Evolutionary conservation across 1,284 basidiomycete species (phyloP).

Genomic region (Schizopora paradoxa): DNA sequence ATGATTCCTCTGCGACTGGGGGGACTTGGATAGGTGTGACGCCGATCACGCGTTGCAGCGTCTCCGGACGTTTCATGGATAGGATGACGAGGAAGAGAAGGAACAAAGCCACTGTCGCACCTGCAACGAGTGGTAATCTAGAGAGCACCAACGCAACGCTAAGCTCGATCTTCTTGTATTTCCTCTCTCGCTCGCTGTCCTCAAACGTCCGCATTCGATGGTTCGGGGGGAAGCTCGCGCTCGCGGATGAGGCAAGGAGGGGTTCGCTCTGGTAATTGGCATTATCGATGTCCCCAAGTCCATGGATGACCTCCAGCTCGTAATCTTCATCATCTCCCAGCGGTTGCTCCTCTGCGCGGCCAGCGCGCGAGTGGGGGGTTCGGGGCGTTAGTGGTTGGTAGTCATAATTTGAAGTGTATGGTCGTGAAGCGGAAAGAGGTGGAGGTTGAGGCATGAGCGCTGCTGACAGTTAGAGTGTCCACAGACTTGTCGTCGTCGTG

Average conservation of each 20-base stretch:
- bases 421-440: not conserved
- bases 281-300: not conserved
- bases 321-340: conserved; percentile 30
- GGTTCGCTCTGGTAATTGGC: conserved; percentile 41
- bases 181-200: conserved; percentile 1
- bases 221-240: conserved; percentile 33
- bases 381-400: conserved; percentile 49
- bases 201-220: conserved; percentile 16
- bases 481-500: too few relatives aligned
- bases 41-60: conserved; percentile 42
- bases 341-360: conserved; percentile 47
- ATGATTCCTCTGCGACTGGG: too few relatives aligned
- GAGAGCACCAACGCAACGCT: conserved; percentile 2
- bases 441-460: not conserved
- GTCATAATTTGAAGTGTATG: conserved; percentile 22
- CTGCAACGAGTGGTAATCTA: conserved; percentile 38
- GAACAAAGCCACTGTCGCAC: conserved; percentile 41
- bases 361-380: conserved; percentile 57
- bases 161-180: not conserved
- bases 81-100: conserved; percentile 46
- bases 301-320: conserved; percentile 21
- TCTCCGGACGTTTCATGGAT: conserved; percentile 45
- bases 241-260: conserved; percentile 43
- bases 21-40: too few relatives aligned
- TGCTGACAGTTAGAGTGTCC: too few relatives aligned